Conservation (phyloP, 805 yeast genomes). For the Yarrowia keelungensis region DNA sequence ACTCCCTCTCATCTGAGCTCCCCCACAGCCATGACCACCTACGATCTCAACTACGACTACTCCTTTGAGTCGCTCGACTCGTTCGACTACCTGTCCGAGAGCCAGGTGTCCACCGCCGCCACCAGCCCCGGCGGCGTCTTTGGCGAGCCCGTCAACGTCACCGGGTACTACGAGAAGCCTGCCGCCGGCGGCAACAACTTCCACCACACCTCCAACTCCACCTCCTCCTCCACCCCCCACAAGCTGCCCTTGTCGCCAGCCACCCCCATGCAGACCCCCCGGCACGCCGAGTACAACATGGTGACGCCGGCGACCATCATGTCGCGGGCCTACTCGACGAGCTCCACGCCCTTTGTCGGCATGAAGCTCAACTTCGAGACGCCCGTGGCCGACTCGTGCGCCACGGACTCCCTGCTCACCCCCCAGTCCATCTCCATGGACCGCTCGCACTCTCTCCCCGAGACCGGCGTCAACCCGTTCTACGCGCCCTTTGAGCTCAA, state of each 20-base stretch:
- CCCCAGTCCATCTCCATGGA: conserved; percentile 34
- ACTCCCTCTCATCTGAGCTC: too few species aligned
- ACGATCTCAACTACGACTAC: conserved; percentile 34
- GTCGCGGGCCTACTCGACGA: conserved; percentile 8
- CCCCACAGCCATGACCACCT: conserved; percentile 13
- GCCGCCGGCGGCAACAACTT: too few species aligned
- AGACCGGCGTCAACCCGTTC: conserved; percentile 26
- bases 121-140: conserved; percentile 8
- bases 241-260: background rate
- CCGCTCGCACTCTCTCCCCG: conserved; percentile 26
- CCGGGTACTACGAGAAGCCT: too few species aligned
- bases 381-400: background rate
- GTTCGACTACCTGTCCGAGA: conserved; percentile 29
- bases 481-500: conserved; percentile 23
- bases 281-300: conserved; percentile 11
- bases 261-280: conserved; percentile 16
- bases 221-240: background rate
- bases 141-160: background rate
- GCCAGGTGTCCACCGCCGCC: conserved; percentile 27
- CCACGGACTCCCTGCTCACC: conserved; percentile 1
- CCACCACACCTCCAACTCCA: too few species aligned
- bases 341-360: conserved; percentile 24
- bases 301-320: conserved; percentile 27
- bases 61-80: conserved; percentile 36
- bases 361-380: conserved; percentile 30